Conservation (phyloP, 192 early-diverging fungal species). For the Backusella australiensis region DNA sequence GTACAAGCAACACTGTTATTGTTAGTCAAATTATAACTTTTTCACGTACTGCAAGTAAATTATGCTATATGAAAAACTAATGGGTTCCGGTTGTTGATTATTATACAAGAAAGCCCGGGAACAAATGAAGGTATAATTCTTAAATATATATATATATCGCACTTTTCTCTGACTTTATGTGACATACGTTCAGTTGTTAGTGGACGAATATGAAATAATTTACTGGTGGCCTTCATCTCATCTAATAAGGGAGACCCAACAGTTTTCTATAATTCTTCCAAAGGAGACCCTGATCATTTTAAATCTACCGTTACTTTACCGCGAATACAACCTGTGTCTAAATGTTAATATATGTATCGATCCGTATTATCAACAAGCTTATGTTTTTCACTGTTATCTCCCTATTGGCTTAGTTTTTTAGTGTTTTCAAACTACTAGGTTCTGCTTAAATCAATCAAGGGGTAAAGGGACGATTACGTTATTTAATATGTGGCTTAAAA, state of each 20-base stretch:
- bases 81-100: constrained; percentile 59
- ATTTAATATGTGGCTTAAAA: background rate
- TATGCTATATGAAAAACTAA: constrained; percentile 66
- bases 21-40: background rate
- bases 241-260: constrained; percentile 58
- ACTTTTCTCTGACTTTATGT: constrained; percentile 88
- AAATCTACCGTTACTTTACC: constrained; percentile 52
- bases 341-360: constrained; percentile 68
- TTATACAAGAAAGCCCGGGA: constrained; percentile 75
- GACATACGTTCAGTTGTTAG: constrained; percentile 80
- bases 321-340: constrained; percentile 56
- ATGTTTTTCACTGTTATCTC: constrained; percentile 3
- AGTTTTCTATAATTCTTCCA: constrained; percentile 41
- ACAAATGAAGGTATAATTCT: constrained; percentile 87
- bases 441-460: background rate
- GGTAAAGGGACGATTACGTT: background rate
- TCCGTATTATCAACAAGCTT: background rate
- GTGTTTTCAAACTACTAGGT: background rate
- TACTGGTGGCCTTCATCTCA: constrained; percentile 57
- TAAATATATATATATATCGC: constrained; percentile 63
- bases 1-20: background rate
- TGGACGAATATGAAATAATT: constrained; percentile 72
- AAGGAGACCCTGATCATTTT: constrained; percentile 35
- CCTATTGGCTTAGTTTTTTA: constrained; percentile 19
- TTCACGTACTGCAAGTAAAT: constrained; percentile 57